Conservation (phyloP, 495 filamentous ascomycete species). For the Sordaria brevicollis region DNA sequence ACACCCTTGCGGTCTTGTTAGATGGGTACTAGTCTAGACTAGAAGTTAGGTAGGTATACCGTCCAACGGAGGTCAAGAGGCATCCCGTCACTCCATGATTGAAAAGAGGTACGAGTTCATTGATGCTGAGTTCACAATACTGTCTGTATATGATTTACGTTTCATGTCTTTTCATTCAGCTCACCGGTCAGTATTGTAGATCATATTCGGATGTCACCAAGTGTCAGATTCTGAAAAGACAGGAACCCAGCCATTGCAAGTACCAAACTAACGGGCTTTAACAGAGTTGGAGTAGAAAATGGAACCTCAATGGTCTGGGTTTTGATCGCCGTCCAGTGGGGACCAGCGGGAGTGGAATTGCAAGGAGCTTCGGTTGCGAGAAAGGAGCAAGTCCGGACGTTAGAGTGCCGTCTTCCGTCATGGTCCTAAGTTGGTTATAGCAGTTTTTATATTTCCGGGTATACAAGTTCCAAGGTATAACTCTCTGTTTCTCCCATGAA, state of each 20-base stretch:
- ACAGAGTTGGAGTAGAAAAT: no score
- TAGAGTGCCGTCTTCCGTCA: not conserved
- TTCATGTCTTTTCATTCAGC: no score
- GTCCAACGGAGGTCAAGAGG: no score
- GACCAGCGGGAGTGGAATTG: not conserved
- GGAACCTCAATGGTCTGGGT: no score
- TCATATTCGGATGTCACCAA: no score
- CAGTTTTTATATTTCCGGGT: not conserved
- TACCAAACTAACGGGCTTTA: not conserved
- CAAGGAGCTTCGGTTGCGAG: not conserved
- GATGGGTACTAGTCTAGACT: not conserved
- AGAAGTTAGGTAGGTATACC: no score
- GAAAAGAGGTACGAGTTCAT: no score
- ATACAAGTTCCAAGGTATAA: not conserved
- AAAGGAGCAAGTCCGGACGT: not conserved
- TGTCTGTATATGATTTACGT: no score
- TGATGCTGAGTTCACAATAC: no score
- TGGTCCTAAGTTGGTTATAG: not conserved
- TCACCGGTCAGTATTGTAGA: no score
- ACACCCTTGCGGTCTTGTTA: not conserved
- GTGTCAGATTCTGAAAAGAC: not conserved
- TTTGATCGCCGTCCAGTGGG: not conserved
- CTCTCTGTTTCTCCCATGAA: not conserved
- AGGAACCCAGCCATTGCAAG: not conserved
- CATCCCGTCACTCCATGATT: no score